phyloP scores from a whole-genome alignment of 495 filamentous ascomycete genomes.

The Emericellopsis terricola region DNA sequence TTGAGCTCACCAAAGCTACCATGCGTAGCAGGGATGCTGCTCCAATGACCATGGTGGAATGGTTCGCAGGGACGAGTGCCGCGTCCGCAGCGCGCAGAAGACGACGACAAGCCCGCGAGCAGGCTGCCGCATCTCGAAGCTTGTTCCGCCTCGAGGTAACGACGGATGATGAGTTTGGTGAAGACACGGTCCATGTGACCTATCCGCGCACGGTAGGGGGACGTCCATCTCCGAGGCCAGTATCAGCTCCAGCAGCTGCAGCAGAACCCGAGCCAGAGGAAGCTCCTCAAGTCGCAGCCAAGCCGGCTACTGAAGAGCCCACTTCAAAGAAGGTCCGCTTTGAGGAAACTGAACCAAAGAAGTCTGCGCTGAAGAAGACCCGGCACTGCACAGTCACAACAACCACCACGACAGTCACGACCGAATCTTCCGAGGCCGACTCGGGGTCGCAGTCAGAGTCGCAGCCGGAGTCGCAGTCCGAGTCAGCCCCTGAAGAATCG shows the following conservation, averaged over 20 bases:
- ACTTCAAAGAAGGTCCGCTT: slow-evolving; percentile 9
- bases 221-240: slow-evolving; percentile 6
- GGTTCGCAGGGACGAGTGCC: too few relatives aligned
- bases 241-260: background rate
- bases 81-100: too few relatives aligned
- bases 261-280: background rate
- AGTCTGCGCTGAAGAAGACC: slow-evolving; percentile 8
- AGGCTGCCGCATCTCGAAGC: too few relatives aligned
- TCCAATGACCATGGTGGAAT: too few relatives aligned
- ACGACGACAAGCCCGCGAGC: too few relatives aligned
- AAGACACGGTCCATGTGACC: slow-evolving; percentile 16
- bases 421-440: background rate
- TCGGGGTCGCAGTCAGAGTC: background rate
- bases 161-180: slow-evolving; percentile 19
- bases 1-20: too few relatives aligned
- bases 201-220: slow-evolving; percentile 11
- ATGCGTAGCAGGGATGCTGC: too few relatives aligned
- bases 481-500: background rate
- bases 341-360: slow-evolving; percentile 2
- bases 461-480: background rate
- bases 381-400: slow-evolving; percentile 1
- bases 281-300: background rate
- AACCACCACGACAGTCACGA: slow-evolving; percentile 1
- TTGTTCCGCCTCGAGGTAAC: slow-evolving; percentile 14
- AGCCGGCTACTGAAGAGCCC: background rate